Evolutionary conservation across 2,329 filamentous ascomycete species (phyloP).

Genomic region (Sporothrix schenckii): DNA sequence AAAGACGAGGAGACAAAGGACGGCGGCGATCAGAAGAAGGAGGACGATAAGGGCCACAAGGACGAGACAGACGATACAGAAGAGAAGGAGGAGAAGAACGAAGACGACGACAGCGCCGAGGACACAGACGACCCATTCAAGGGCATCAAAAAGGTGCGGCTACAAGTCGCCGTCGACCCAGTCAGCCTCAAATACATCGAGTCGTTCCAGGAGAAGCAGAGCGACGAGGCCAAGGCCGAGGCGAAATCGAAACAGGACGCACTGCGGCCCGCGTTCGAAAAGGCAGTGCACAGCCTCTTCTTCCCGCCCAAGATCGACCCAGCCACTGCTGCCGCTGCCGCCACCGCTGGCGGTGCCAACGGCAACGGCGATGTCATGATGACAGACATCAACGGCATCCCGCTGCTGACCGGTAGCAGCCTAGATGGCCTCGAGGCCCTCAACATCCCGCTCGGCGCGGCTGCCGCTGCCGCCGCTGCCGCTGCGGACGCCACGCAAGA

Average conservation of each 20-base stretch:
- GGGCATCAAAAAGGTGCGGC: slow-evolving; percentile 67
- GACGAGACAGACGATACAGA: slow-evolving; percentile 40
- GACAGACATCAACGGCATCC: slow-evolving; percentile 57
- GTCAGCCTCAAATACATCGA: slow-evolving; percentile 83
- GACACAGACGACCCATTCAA: slow-evolving; percentile 53
- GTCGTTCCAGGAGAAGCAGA: slow-evolving; percentile 70
- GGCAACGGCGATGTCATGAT: slow-evolving; percentile 69
- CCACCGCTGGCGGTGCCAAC: slow-evolving; percentile 41
- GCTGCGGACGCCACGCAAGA: slow-evolving; percentile 58
- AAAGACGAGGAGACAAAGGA: slow-evolving; percentile 30
- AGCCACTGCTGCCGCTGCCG: slow-evolving; percentile 45
- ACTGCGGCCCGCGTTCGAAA: slow-evolving; percentile 68
- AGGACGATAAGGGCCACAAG: slow-evolving; percentile 37
- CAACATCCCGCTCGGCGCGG: slow-evolving; percentile 70
- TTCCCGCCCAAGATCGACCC: slow-evolving; percentile 59
- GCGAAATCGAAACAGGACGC: slow-evolving; percentile 69
- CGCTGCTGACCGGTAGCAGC: neutral
- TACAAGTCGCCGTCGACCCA: slow-evolving; percentile 78
- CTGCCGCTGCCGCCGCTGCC: neutral
- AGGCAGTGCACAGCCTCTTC: slow-evolving; percentile 70
- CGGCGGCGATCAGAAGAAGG: slow-evolving; percentile 39
- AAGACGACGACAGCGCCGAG: slow-evolving; percentile 44
- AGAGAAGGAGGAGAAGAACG: slow-evolving; percentile 43
- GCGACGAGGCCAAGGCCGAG: slow-evolving; percentile 65
- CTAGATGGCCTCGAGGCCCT: slow-evolving; percentile 77